Percentiles rank a stretch among this genome's conserved stretches.
Evolutionary conservation across 805 yeast genomes (phyloP).

Genomic region (Saturnispora quitensis): DNA sequence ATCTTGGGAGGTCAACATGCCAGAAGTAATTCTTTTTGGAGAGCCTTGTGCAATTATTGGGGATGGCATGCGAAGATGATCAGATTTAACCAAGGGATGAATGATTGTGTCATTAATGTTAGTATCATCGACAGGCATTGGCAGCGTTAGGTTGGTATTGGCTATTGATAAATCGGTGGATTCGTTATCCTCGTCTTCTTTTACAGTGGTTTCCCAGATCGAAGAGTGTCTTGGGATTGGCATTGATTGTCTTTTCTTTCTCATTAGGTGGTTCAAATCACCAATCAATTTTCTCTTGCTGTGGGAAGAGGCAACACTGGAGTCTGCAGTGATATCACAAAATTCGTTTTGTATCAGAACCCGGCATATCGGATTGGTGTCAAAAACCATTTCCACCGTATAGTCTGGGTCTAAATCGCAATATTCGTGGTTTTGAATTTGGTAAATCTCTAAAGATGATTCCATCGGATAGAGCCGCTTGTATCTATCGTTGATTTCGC

Average conservation of each 20-base stretch:
- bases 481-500: slow-evolving; percentile 48
- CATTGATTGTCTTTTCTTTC: slow-evolving; percentile 24
- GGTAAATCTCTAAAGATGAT: slow-evolving; percentile 43
- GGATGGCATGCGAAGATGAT: slow-evolving; percentile 20
- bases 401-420: slow-evolving; percentile 81
- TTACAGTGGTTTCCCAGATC: slow-evolving; percentile 16
- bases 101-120: slow-evolving; percentile 12
- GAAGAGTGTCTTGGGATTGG: slow-evolving; percentile 9
- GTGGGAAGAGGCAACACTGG: background rate
- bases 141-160: slow-evolving; percentile 8
- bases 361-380: slow-evolving; percentile 36
- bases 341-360: slow-evolving; percentile 37
- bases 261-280: slow-evolving; percentile 24
- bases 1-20: slow-evolving; percentile 24
- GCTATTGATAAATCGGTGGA: slow-evolving; percentile 6
- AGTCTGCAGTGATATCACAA: background rate
- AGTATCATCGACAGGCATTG: slow-evolving; percentile 9
- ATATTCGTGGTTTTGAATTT: slow-evolving; percentile 54
- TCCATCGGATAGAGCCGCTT: slow-evolving; percentile 57
- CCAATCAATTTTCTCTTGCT: slow-evolving; percentile 20
- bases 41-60: slow-evolving; percentile 28
- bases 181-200: background rate
- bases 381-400: slow-evolving; percentile 54
- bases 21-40: slow-evolving; percentile 30
- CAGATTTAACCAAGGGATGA: slow-evolving; percentile 19